Evolutionary conservation across 2,329 filamentous ascomycete species (phyloP), one percentile per base, ranked within the genome.

Genomic region (Curvularia hawaiiensis): DNA sequence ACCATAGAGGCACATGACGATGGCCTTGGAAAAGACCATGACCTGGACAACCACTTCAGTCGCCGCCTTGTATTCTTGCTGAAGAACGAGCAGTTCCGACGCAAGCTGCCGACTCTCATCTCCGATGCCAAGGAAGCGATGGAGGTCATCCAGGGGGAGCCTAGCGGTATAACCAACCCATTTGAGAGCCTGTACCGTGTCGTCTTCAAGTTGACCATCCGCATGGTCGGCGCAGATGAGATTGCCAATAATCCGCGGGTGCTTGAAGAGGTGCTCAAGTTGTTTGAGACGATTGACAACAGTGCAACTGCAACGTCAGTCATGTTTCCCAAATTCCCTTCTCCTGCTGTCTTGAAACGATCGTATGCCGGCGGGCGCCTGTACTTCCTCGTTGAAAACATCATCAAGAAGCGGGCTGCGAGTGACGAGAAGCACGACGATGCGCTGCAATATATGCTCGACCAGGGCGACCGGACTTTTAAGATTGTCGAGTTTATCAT

Each of bases 121-220:
- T 62, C 61, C 8, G 71, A 73, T 20, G 83, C 70, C 70, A 77
- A 18, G 68, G 76, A 64, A 4, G 70, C 72, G 0, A 70, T 83
- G 18, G 73, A 80, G 12, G 61, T 59, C 4, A 73, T 84, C 9
- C 71, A 68, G 4, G 65, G 66, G 3, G 66, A 74, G 31, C 63
- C 71, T 5, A 64, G 62, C 8, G 74, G 74, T 9, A 68, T 78
- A 5, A 81, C 82, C 8, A 79, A 86, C 59, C 83, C 84, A 0
- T 86, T 86, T 63, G 78, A 84, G 35, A 77, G 78, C 65, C 75
- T 86, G 46, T 85, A 84, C 65, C 69, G 75, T 6, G 74, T 84
- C 53, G 77, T 86, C 1, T 87, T 82, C 69, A 78, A 81, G 64
- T 76, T 87, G n/a, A 86, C 83, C 4, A 84, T 86, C 75, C 79